A percentile compares a stretch with the other conserved stretches of the same genome.
Conservation (phyloP, 257 asterid genomes). For the Echites panduratus region DNA sequence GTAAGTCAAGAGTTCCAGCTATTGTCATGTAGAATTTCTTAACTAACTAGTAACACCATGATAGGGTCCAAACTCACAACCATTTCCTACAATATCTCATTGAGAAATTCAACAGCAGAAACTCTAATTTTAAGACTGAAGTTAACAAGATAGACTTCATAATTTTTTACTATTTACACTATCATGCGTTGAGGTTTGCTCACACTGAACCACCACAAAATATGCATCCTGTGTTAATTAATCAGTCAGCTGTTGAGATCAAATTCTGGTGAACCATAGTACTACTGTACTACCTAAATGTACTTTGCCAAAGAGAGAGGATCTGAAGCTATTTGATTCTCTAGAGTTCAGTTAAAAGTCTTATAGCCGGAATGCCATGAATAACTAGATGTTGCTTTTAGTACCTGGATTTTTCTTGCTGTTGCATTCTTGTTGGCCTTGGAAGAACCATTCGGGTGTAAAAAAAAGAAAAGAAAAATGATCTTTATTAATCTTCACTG, state of each 20-base stretch:
- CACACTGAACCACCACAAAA: background rate
- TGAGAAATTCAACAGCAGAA: background rate
- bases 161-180: background rate
- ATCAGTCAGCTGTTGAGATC: background rate
- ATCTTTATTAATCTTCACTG: too few relatives aligned
- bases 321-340: background rate
- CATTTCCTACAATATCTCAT: background rate
- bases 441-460: too few relatives aligned
- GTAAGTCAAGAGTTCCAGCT: slow-evolving; percentile 23
- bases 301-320: background rate
- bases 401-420: background rate
- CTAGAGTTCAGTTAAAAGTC: background rate
- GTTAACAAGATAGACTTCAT: background rate
- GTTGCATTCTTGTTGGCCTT: background rate
- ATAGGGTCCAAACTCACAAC: background rate
- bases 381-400: too few relatives aligned
- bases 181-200: background rate
- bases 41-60: background rate
- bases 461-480: too few relatives aligned
- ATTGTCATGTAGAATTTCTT: background rate
- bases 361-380: background rate
- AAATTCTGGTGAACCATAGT: background rate
- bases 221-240: background rate
- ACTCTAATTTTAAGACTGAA: background rate
- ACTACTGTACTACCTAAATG: background rate